phyloP scores from a whole-genome alignment of 257 asterid genomes.

The Solanum sitiens region DNA sequence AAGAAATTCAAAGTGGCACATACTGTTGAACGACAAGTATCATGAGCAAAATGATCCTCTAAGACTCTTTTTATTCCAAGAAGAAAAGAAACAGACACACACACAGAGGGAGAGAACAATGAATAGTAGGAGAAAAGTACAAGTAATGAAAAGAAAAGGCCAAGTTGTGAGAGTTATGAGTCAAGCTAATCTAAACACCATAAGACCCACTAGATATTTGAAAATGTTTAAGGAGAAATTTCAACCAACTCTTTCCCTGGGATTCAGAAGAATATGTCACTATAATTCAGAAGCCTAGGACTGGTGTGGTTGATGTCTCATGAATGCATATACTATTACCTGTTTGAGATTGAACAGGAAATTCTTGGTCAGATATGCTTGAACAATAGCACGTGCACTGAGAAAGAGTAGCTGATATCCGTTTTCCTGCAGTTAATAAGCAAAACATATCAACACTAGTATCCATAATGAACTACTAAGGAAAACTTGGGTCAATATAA shows the following conservation, averaged over 20 bases:
- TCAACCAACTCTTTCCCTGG: not conserved
- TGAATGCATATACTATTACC: slow-evolving; percentile 27
- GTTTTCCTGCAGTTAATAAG: slow-evolving; percentile 52
- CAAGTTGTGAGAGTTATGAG: not conserved
- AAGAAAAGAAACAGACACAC: not conserved
- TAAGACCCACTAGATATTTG: not conserved
- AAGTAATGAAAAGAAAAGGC: not conserved
- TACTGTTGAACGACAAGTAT: not conserved
- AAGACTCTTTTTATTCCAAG: not conserved
- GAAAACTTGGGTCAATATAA: not conserved
- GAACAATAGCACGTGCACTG: slow-evolving; percentile 98
- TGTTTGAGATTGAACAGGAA: slow-evolving; percentile 91
- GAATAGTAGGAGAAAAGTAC: not conserved
- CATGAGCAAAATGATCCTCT: not conserved
- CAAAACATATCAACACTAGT: not conserved
- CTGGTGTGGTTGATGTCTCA: not conserved
- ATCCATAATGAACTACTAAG: not conserved
- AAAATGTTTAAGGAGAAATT: not conserved
- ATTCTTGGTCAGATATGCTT: slow-evolving; percentile 83
- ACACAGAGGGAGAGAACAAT: not conserved
- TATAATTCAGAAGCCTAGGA: not conserved
- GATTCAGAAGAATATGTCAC: not conserved
- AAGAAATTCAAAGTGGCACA: not conserved
- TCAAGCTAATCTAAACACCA: not conserved
- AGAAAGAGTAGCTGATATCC: slow-evolving; percentile 95